Conservation (phyloP, 345 rosid species). For the Clausena lansium region DNA sequence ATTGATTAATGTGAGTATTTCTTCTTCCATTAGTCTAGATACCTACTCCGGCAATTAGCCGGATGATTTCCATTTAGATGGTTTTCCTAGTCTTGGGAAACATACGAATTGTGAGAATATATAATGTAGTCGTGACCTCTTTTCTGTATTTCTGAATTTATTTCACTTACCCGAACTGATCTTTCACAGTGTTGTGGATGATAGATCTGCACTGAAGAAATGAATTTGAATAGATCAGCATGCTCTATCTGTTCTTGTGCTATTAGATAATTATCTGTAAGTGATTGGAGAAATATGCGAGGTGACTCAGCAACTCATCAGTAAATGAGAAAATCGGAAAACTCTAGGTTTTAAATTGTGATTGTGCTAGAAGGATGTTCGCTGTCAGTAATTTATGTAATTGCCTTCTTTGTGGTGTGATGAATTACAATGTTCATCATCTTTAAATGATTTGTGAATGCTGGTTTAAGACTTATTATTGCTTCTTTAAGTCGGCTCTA, state of each 20-base stretch:
- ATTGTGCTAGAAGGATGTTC: background rate
- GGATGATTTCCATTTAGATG: background rate
- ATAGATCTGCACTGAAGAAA: background rate
- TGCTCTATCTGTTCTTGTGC: background rate
- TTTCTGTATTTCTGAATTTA: background rate
- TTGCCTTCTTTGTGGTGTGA: background rate
- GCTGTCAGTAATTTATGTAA: background rate
- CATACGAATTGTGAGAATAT: background rate
- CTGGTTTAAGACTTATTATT: background rate
- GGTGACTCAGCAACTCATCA: background rate
- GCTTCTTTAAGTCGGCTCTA: constrained; percentile 1
- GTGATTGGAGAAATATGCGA: background rate
- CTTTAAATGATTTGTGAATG: background rate
- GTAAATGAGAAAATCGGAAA: background rate
- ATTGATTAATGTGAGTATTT: constrained; percentile 60
- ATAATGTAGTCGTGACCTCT: background rate
- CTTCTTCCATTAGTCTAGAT: background rate
- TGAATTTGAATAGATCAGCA: background rate
- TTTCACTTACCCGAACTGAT: background rate
- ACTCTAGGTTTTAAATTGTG: background rate
- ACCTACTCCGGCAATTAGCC: background rate
- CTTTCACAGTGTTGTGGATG: background rate
- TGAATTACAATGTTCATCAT: background rate
- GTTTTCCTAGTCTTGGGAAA: background rate
- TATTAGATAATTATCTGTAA: background rate